Evolutionary conservation across 2,329 filamentous ascomycete genomes (phyloP), one percentile per base, ranked within the genome.

Genomic region (Macrophomina tecta): DNA sequence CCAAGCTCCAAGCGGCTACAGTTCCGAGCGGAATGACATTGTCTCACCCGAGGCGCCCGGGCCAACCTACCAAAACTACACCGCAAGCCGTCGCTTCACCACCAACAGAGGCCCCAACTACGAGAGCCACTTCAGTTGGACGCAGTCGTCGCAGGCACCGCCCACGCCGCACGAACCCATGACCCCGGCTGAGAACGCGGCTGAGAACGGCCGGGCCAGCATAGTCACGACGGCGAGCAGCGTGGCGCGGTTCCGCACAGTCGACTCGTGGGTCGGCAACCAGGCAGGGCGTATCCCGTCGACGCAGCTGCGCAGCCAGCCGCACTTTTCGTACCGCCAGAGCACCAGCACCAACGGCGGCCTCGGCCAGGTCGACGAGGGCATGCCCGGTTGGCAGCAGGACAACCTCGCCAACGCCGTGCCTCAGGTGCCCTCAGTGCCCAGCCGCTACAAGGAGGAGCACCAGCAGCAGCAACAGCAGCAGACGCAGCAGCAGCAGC

Each of bases 231-330:
- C 71, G 5, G 74, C 75, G 14, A 77, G 76, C 6, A 78, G 75
- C 0, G 73, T 78, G 6, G 73, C 77, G 1, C 77, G 78, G 36
- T 80, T 79, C 72, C 76, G 78, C 61, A 80, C 78, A 30, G 73
- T 80, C 45, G 76, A 80, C 69, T 76, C 73, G 1, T 80, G 78
- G 78, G 78, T 80, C 12, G 76, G 77, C 64, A 74, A 79, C 52
- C 78, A 80, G 65, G 72, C 78, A 1, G 76, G 73, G 58, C 76
- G 76, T 7, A 69, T 80, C 18, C 77, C 79, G 66, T 75, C 74
- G 55, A 73, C 75, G 66, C 74, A 74, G 61, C 70, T 79, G 18
- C 75, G 73, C 46, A 73, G 78, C 23, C 74, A 77, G 49, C 75
- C 63, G 63, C 63, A 58, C 30, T 40, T 38, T 4, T 58, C 52